Conservation (phyloP, 2,329 filamentous ascomycete species). For the Hymenotorrendiella dingleyae region DNA sequence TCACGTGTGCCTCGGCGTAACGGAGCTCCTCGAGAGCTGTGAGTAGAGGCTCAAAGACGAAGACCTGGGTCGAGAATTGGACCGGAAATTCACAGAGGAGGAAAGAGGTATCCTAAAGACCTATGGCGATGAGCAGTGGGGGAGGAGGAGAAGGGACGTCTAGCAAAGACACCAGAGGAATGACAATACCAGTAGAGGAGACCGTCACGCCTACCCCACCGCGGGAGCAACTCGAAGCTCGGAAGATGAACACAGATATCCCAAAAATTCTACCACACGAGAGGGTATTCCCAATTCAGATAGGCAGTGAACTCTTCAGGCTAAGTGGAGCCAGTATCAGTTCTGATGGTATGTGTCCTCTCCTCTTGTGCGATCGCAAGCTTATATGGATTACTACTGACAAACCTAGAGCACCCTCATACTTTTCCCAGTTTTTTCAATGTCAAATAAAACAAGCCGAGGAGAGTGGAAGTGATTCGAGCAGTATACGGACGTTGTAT, state of each 20-base stretch:
- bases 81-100: background rate
- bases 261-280: conserved; percentile 34
- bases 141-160: conserved; percentile 1
- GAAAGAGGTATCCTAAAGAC: background rate
- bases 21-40: background rate
- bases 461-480: conserved; percentile 36
- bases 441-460: conserved; percentile 67
- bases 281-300: conserved; percentile 60
- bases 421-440: conserved; percentile 91
- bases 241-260: conserved; percentile 29
- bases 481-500: conserved; percentile 70
- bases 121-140: conserved; percentile 6
- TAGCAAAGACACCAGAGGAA: background rate
- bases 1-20: background rate
- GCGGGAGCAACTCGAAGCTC: conserved; percentile 11
- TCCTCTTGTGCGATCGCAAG: background rate
- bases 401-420: conserved; percentile 73
- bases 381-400: conserved; percentile 34
- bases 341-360: conserved; percentile 56
- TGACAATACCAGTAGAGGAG: conserved; percentile 5
- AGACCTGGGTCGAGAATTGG: background rate
- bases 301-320: conserved; percentile 62
- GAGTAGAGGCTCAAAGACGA: too few species aligned
- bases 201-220: conserved; percentile 12
- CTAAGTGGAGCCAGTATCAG: conserved; percentile 65